phyloP scores from a whole-genome alignment of 1,284 basidiomycete genomes.

The Naganishia albida region DNA sequence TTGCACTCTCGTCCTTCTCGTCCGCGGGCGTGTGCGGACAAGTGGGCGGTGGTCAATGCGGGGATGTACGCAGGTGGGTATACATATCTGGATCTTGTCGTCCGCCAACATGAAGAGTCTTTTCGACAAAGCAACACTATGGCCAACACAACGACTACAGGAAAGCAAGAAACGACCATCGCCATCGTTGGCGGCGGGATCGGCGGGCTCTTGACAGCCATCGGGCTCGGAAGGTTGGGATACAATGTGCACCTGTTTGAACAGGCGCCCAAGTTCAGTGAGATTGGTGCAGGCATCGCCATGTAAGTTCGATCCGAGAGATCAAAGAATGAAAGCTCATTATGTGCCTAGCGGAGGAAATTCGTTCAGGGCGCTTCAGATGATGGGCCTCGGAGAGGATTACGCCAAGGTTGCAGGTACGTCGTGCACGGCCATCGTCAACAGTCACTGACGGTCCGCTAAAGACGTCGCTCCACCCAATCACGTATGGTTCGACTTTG shows the following conservation, averaged over 20 bases:
- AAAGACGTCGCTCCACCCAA: conserved; percentile 16
- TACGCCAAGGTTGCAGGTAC: conserved; percentile 37
- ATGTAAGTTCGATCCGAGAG: conserved; percentile 27
- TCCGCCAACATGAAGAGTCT: neutral
- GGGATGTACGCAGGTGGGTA: neutral
- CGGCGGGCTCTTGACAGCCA: conserved; percentile 39
- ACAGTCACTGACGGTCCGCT: neutral
- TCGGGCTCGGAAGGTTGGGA: conserved; percentile 49
- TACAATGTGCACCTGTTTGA: conserved; percentile 60
- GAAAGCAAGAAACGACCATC: conserved; percentile 29
- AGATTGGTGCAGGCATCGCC: conserved; percentile 42
- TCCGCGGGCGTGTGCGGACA: conserved; percentile 11
- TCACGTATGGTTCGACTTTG: conserved; percentile 25
- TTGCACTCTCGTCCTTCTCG: neutral
- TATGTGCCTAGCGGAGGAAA: conserved; percentile 11
- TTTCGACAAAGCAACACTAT: neutral
- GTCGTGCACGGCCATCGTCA: conserved; percentile 28
- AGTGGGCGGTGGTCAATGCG: too few species aligned
- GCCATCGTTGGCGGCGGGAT: conserved; percentile 41
- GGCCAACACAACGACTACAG: neutral
- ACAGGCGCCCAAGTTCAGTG: conserved; percentile 53
- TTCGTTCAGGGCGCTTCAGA: conserved; percentile 34
- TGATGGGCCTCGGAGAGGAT: conserved; percentile 37
- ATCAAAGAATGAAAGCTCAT: neutral
- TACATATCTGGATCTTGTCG: neutral